Base-by-base conservation (phyloP, 345 rosid genomes). In the Capsella bursapastoris region DNA sequence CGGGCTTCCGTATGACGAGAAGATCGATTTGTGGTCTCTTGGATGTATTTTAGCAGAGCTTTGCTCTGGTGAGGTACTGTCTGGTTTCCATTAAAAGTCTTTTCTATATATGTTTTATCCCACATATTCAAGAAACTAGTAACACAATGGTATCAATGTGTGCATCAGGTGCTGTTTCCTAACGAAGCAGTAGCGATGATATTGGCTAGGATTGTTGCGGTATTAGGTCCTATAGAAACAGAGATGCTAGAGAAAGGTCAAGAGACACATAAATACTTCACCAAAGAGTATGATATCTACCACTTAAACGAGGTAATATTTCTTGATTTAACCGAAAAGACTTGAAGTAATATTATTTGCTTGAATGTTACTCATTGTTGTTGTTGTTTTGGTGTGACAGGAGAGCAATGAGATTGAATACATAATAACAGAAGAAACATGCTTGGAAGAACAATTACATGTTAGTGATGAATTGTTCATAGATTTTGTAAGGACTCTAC, bases 21-120 rank as follows among this genome's bases (percentile, higher is more conserved):
- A 88, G 83, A 92, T 95, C 10, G 99, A 95, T 77, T 35, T 95
- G 15, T 95, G 98, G 99, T 95, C 99, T 56, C 88, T 95, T 3
- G 97, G 99, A 34, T 95, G 99, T 79, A 90, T 95, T 71, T 82
- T 95, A 59, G 96, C 96, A 0, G 98, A 95, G 79, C 96, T 95
- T 2, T 90, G 84, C 78, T 88, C 99, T 22, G 97, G 97, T 10
- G 96, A 92, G 80, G 99, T 95, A 87, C 35, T 47, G 73, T 47
- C 52, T 53, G 1, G 58, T 75, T 71, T 12, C 59, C 68, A 16
- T 12, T 48, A 31, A 44, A 57, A 37, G 9, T n/a, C 55, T 14
- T 50, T 15, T 5, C 45, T 45, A 35, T 48, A 37, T 35, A 44
- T 48, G 40, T 56, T 45, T 49, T 9, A 14, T 15, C 40, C 41